Conservation (phyloP, 1,284 basidiomycete genomes). For the Malassezia caprae region DNA sequence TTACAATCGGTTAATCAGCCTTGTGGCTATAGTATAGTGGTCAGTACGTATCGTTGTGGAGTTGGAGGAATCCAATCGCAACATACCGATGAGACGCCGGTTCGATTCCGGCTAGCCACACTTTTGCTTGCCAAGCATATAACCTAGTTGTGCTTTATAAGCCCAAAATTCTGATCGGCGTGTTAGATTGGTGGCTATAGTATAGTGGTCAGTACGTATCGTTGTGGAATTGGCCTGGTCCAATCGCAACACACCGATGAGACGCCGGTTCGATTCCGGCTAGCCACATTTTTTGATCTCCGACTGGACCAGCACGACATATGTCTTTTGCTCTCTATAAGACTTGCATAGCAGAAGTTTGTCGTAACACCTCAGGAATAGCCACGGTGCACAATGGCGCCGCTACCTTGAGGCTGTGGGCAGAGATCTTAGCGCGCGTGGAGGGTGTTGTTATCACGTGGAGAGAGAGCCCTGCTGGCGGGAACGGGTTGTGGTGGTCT, state of each 20-base stretch:
- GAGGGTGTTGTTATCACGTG: constrained; percentile 6
- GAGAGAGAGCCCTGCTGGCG: not conserved
- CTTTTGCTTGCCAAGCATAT: not conserved
- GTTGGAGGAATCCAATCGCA: not conserved
- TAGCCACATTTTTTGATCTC: constrained; percentile 18
- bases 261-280: constrained; percentile 27
- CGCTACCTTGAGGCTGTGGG: not conserved
- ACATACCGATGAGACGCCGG: constrained; percentile 24
- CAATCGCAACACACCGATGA: constrained; percentile 19
- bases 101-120: constrained; percentile 26
- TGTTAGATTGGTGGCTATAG: constrained; percentile 19
- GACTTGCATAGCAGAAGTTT: too few species aligned
- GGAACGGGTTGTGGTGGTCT: constrained; percentile 6
- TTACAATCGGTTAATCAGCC: not conserved
- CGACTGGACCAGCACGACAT: not conserved
- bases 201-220: constrained; percentile 28
- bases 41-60: constrained; percentile 27
- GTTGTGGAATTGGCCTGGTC: constrained; percentile 15
- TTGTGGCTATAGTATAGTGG: constrained; percentile 25
- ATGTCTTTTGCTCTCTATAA: too few species aligned
- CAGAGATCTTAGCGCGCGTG: not conserved
- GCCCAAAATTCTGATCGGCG: not conserved
- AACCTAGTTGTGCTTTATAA: not conserved
- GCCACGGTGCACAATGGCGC: too few species aligned
- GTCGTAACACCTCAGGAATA: too few species aligned